Evolutionary conservation across 2,329 filamentous ascomycete species (phyloP), one percentile per base, ranked within the genome.

Genomic region (Colletotrichum sp.): DNA sequence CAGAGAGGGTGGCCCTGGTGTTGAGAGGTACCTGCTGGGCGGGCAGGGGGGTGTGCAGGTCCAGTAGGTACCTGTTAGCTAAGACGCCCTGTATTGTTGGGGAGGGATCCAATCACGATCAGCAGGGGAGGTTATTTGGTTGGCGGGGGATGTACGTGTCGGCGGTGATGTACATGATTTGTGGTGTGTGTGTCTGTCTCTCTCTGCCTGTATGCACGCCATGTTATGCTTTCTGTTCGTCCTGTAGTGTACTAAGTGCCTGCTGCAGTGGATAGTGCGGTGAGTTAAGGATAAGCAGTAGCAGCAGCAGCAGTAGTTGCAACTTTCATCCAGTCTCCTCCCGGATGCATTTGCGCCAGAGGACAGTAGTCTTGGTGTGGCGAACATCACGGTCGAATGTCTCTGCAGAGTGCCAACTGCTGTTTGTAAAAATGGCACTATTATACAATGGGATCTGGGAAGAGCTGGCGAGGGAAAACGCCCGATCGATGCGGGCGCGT

Each of bases 71-170:
- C 65, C 65, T 65, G 9, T 32, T 30, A 18, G 49, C 44, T 57
- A 30, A 62, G 32, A 32, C n/a, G 52, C 52, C 52, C 52, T 69
- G 66, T 69, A 73, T 76, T 76, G 73, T 76, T 76, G 70, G 36
- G 72, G 70, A 73, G 64, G 70, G 73, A 73, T 60, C 73, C 73
- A 76, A 76, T 76, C 70, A 76, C n/a, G 73, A 68, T 63, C 63
- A 44, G 69, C 72, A 68, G 52, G 72, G 69, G n/a, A 21, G 7
- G 12, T 28, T 64, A 26, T 30, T 76, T 59, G 73, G 73, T 69
- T 63, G 62, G 72, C 62, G 72, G 57, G 62, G 60, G 49, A 28
- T 71, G 59, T 74, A 71, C 59, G 66, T 71, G 71, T 71, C 71
- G 66, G 71, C 44, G 65, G 26, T 36, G 49, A 32, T 59, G 66